A percentile compares a stretch with the other conserved stretches of the same genome.
Evolutionary conservation across 2,329 filamentous ascomycete species (phyloP).

Genomic region (Cryphonectria carpinicola): DNA sequence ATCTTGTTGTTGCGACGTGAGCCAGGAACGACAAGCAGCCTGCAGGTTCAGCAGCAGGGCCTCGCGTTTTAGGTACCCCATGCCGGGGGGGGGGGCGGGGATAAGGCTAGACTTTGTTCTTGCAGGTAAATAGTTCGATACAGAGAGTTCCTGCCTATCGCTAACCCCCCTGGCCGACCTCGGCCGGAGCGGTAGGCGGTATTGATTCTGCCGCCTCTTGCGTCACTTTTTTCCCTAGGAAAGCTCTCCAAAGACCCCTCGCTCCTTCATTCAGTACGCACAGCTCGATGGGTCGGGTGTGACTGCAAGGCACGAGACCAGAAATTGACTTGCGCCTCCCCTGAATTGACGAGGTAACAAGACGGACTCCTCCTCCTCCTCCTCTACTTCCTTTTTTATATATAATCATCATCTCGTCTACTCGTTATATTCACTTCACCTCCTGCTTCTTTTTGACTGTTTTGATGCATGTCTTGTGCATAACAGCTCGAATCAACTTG

Average conservation of each 20-base stretch:
- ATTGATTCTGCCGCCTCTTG: slow-evolving; percentile 20
- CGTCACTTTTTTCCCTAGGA: slow-evolving; percentile 22
- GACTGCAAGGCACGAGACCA: slow-evolving; percentile 25
- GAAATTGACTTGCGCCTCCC: not conserved
- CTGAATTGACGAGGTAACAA: not conserved
- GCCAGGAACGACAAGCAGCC: not conserved
- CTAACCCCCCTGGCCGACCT: not conserved
- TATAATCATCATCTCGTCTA: slow-evolving; percentile 6
- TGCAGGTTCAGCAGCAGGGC: not conserved
- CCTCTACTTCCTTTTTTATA: not conserved
- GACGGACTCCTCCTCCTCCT: not conserved
- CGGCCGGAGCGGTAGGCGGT: slow-evolving; percentile 20
- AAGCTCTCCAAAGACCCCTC: not conserved
- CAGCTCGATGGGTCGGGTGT: not conserved
- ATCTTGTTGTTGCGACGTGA: not conserved
- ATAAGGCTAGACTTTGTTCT: not conserved
- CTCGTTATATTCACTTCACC: slow-evolving; percentile 3
- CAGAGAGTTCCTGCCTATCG: not conserved
- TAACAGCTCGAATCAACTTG: slow-evolving; percentile 12
- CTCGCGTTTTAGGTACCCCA: no score
- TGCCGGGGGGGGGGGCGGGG: not conserved
- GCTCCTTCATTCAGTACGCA: not conserved
- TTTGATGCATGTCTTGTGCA: slow-evolving; percentile 21
- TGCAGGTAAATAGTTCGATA: not conserved
- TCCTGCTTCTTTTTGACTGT: not conserved